Evolutionary conservation across 192 early-diverging fungal species (phyloP).

Genomic region (Mortierella claussenii): DNA sequence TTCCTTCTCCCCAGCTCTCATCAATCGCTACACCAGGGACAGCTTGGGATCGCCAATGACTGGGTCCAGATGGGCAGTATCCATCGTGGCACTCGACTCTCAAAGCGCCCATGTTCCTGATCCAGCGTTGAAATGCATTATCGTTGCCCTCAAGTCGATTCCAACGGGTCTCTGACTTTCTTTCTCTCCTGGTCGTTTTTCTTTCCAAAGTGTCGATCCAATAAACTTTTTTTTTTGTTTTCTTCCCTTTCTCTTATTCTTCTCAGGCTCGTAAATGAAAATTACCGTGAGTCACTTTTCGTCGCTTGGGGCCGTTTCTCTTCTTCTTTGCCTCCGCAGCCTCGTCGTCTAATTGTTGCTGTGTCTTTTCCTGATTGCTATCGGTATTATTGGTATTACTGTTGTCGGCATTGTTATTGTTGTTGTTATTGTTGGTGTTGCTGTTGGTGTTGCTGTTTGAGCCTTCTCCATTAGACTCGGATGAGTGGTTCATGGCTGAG

Average conservation of each 20-base stretch:
- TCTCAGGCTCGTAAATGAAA: background rate
- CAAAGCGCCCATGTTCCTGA: too few relatives aligned
- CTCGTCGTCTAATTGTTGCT: conserved; percentile 38
- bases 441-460: background rate
- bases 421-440: conserved; percentile 2
- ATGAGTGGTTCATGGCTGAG: conserved; percentile 27
- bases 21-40: too few relatives aligned
- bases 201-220: too few relatives aligned
- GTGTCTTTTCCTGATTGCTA: conserved; percentile 11
- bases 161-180: too few relatives aligned
- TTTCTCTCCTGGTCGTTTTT: too few relatives aligned
- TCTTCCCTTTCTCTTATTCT: background rate
- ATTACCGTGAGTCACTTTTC: conserved; percentile 74
- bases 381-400: conserved; percentile 1
- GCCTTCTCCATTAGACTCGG: conserved; percentile 6
- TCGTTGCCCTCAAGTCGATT: background rate
- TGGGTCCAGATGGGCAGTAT: too few relatives aligned
- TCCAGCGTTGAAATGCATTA: too few relatives aligned
- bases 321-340: conserved; percentile 62
- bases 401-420: background rate
- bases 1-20: too few relatives aligned
- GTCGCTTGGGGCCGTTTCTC: conserved; percentile 64
- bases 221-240: too few relatives aligned
- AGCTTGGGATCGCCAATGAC: too few relatives aligned
- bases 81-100: too few relatives aligned